phyloP scores from a whole-genome alignment of 2,329 filamentous ascomycete genomes.

The Aspergillus persii region DNA sequence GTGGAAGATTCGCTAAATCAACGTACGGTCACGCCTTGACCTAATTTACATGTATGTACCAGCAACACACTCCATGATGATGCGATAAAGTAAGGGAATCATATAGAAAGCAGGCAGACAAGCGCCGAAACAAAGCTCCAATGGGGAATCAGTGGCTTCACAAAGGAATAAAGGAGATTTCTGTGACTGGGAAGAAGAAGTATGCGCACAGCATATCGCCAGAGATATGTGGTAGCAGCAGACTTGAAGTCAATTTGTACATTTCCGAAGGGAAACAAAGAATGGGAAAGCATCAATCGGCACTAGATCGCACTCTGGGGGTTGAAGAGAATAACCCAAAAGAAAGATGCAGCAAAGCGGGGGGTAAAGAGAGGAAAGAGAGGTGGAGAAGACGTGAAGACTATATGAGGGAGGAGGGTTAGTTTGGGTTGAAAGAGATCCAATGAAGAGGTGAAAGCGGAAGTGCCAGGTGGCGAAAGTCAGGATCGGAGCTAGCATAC shows the following conservation, averaged over 20 bases:
- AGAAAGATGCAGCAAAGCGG: neutral
- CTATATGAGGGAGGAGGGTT: neutral
- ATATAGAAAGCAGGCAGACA: constrained; percentile 8
- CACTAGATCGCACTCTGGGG: constrained; percentile 25
- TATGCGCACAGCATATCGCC: constrained; percentile 3
- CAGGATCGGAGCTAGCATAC: neutral
- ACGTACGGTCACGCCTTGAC: constrained; percentile 1
- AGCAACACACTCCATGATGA: constrained; percentile 1
- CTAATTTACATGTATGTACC: constrained; percentile 12
- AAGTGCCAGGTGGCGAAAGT: neutral
- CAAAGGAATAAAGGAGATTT: constrained; percentile 4
- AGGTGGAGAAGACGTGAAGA: neutral
- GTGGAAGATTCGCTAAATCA: neutral
- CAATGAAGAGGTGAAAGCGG: neutral
- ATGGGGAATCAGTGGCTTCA: constrained; percentile 11
- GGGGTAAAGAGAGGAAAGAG: neutral
- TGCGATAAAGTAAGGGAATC: constrained; percentile 6
- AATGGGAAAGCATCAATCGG: constrained; percentile 16
- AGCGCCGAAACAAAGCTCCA: constrained; percentile 12
- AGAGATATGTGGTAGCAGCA: constrained; percentile 7
- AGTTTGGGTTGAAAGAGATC: neutral
- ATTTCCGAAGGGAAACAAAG: constrained; percentile 13
- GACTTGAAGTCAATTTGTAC: constrained; percentile 15
- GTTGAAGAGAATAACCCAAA: neutral
- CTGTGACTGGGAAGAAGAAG: neutral